Base-by-base conservation (phyloP, 768 basidiomycete species). In the Termitomyces sp. region DNA sequence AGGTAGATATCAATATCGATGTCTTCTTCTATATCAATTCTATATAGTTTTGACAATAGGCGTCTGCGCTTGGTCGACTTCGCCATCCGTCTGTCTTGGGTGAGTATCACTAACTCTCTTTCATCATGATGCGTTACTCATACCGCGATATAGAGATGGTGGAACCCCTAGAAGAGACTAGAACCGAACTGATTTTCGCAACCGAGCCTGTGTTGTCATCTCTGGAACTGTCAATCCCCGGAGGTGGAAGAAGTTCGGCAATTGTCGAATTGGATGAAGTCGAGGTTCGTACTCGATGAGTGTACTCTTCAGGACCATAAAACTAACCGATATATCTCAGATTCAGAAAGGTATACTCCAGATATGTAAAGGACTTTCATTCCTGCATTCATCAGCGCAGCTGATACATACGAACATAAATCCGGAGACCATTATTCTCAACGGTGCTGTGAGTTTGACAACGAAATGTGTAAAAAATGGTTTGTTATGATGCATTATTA, bases 341-440 rank as follows among this genome's bases (percentile, higher is more conserved):
- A 94, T 98, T 36, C 97, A 98, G 67, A 98, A 98, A 71, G 97
- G 97, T 13, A 86, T 96, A 31, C 76, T 98, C 39, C 97, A 98
- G 67, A 71, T 99, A 11, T 89, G 89, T 81, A 92, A 91, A 70
- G 91, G 91, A 12, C 80, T 94, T 22, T 81, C 83, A 5, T 99
- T 99, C 70, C 73, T 99, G 15, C 97, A 99, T 71, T 85, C 83
- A 11, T 95, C 93, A 23, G 97, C 93, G 5, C 91, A 89, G 57
- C 70, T 94, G 32, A 91, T 99, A 42, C 97, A 99, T 65, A 84
- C 92, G 22, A 97, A 99, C 65, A 71, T 99, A 18, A 86, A 83
- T 22, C 88, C 89, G 4, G 94, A 96, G 62, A 89, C 84, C 54
- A 82, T 99, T 53, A 76, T 98, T 7, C 88, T 99, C 65, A 99